Evolutionary conservation across 2,329 filamentous ascomycete genomes (phyloP).

Genomic region (Didymosphaeria variabile): DNA sequence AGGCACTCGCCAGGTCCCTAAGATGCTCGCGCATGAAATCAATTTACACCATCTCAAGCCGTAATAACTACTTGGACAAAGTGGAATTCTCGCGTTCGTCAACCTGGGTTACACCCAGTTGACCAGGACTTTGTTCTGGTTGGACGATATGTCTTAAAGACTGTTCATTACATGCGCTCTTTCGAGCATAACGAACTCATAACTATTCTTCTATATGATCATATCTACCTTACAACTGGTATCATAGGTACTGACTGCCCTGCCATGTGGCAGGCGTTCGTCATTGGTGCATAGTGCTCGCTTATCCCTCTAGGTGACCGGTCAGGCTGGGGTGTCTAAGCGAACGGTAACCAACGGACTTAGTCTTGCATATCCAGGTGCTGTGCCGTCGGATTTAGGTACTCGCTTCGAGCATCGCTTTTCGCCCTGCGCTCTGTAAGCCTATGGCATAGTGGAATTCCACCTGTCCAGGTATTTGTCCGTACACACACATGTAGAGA

Average conservation of each 20-base stretch:
- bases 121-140: background rate
- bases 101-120: background rate
- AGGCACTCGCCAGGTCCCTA: background rate
- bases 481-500: constrained; percentile 48
- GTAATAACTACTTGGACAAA: background rate
- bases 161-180: background rate
- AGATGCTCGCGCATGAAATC: background rate
- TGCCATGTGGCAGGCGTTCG: no score
- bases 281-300: no score
- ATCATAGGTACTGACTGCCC: no score
- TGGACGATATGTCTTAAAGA: background rate
- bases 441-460: background rate
- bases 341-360: background rate
- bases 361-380: background rate
- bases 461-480: background rate
- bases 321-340: no score
- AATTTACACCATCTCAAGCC: background rate
- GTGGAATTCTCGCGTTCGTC: background rate
- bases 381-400: background rate
- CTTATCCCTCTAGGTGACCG: no score
- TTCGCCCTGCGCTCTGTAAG: background rate
- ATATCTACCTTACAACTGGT: no score
- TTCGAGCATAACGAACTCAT: background rate
- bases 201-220: background rate
- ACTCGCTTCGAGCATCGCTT: background rate